These are phyloP conservation scores for Sporothrix protearum DNA, from an alignment of 2,329 filamentous ascomycete genomes.

Conservation along the genomic window DNA sequence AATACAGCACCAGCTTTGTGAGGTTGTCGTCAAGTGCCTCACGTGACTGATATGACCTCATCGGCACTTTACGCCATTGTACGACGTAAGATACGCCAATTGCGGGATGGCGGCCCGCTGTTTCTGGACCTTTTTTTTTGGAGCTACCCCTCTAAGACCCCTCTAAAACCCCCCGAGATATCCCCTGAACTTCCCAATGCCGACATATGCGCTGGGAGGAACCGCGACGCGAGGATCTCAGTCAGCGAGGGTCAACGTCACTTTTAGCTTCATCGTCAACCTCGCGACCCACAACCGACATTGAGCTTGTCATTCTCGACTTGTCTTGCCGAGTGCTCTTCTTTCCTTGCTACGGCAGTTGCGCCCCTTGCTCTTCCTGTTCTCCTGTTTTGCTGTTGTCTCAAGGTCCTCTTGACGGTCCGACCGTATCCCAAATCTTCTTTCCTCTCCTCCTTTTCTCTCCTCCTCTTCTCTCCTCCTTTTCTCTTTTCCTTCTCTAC, in stretches of 20 bases:
- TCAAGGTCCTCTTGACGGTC: not conserved
- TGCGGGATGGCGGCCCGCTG: not conserved
- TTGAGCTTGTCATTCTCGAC: not conserved
- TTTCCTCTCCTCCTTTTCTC: not conserved
- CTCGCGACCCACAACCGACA: not conserved
- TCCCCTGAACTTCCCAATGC: not conserved
- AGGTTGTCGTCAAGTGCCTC: not conserved
- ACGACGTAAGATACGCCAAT: too few species aligned
- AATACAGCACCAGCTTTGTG: not conserved
- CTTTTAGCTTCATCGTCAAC: not conserved
- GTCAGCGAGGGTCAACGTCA: not conserved
- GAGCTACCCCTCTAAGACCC: slow-evolving; percentile 8
- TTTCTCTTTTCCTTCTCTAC: not conserved
- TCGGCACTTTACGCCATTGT: not conserved
- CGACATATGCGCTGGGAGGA: not conserved
- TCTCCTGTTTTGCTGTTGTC: not conserved
- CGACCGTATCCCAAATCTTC: not conserved
- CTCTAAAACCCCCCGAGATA: not conserved
- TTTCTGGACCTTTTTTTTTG: not conserved
- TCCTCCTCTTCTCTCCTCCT: not conserved
- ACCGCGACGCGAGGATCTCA: not conserved
- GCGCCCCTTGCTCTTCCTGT: not conserved
- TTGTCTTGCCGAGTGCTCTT: not conserved
- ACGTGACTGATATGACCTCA: not conserved
- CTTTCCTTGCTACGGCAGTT: not conserved